A percentile compares a stretch with the other conserved stretches of the same genome.
Evolutionary conservation across 2,329 filamentous ascomycete species (phyloP).

Genomic region (Alternaria sp.): DNA sequence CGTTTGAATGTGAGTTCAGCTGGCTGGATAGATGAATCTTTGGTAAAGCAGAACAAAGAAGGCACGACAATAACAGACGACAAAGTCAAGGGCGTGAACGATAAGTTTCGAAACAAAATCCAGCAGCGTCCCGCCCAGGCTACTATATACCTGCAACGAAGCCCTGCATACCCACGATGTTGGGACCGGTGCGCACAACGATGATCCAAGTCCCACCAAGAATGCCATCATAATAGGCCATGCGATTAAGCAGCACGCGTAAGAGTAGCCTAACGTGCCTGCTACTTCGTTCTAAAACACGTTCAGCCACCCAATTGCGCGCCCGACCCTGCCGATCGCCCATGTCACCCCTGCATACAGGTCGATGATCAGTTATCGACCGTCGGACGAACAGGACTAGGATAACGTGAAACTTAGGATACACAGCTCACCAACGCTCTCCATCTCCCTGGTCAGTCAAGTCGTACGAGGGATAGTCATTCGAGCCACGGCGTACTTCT

Average conservation of each 20-base stretch:
- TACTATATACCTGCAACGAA: not conserved
- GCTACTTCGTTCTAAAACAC: not conserved
- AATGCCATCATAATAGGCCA: not conserved
- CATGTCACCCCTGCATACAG: constrained; percentile 13
- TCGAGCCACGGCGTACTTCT: not conserved
- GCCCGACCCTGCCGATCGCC: constrained; percentile 21
- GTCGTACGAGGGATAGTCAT: not conserved
- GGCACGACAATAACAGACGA: not conserved
- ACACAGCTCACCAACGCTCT: not conserved
- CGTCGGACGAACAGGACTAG: not conserved
- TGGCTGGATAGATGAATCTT: not conserved
- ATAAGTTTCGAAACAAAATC: not conserved
- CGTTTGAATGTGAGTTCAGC: not conserved
- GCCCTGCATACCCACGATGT: not conserved
- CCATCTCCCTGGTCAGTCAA: not conserved
- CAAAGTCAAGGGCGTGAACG: not conserved
- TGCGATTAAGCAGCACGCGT: not conserved
- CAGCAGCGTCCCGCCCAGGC: not conserved
- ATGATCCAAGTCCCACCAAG: not conserved
- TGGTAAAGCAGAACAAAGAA: not conserved
- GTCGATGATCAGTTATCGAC: not conserved
- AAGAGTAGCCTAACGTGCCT: not conserved
- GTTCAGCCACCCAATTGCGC: constrained; percentile 21
- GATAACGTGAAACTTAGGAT: not conserved
- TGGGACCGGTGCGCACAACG: not conserved